Base-by-base conservation (phyloP, 495 filamentous ascomycete genomes). In the Cenococcum geophilum region DNA sequence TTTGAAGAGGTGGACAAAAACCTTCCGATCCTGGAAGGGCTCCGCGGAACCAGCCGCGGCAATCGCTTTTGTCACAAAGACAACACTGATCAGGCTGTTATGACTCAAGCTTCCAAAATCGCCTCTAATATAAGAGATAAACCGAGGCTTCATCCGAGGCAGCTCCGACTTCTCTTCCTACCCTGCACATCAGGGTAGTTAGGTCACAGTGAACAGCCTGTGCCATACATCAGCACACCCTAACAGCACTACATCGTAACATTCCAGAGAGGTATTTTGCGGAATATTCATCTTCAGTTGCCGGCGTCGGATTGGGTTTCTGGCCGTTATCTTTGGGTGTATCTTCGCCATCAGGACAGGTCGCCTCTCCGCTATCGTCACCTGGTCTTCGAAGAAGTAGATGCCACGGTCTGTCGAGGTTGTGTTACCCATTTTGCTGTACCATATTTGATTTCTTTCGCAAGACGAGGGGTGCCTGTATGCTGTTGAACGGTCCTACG, bases 1-100 rank as follows among this genome's bases (percentile, higher is more conserved):
- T 16, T 58, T 40, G 56, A 45, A 58, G 2, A 58, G 5, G 25
- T 58, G 40, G n/a, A 58, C 10, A n/a, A 42, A 58, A 1, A 40
- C 47, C 1, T 23, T 32, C 37, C 21, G 14, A 23, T 42, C 23
- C 4, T 18, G 35, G 21, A 45, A n/a, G 56, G 12, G 16, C 20
- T 20, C 11, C 34, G 10, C 14, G 10, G 23, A 36, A 47, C 25
- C 14, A 18, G 23, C 18, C 53, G n/a, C 16, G 21, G 11, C 53
- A 34, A 11, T 16, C 2, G 1, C 14, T 21, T 58, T 58, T 36
- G 22, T 48, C 36, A 18, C 56, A n/a, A 48, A 43, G 1, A 58
- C 4, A 48, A 47, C 40, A 32, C 56, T 58, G 4, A 58, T n/a
- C 5, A 57, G 8, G 27, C 18, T 4, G 18, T 48, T 58, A 12